Evolutionary conservation across 176 grass and related monocot genomes (phyloP), one percentile per base, ranked within the genome.

Genomic region (Elymus sibiricus): DNA sequence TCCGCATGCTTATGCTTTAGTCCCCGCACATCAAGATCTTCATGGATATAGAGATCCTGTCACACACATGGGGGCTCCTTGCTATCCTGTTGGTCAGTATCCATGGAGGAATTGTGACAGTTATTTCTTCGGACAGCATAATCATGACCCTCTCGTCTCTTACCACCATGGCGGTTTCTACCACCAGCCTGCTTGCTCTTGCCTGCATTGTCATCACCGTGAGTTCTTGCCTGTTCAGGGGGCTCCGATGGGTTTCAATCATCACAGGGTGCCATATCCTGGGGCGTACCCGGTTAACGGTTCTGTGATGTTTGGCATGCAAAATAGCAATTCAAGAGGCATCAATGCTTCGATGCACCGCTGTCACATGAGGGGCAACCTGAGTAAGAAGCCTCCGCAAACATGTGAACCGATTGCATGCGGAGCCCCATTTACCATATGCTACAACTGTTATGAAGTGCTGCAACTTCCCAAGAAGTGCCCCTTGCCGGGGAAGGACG

Each of bases 101-200:
- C 90, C 90, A 26, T 90, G 92, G 89, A 77, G 84, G 51, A 88
- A 90, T 51, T 77, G 84, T 19, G 90, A 98, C 59, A 82, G 74
- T 80, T 94, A 94, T 84, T 88, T 90, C 74, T 90, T 79, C 22
- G 92, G 88, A 28, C 93, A 91, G 74, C 86, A 84, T 82, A 90
- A 94, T 71, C 90, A 94, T 61, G 94, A 99, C 49, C 90, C 92
- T 70, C 83, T 93, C 22, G 69, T 99, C 66, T 92, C 94, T 65
- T 99, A 94, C 77, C 94, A 99, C 72, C 94, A 99, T 70, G 97
- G 94, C 9, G 94, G 94, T 64, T 96, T 99, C 81, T 96, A 94
- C 73, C 97, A 96, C 87, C 94, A 92, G 69, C 94, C 97, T 67
- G 87, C 94, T 40, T 96, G 97, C 80, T 88, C 97, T 76, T 99